Conservation (phyloP, 352 stramenopile species). For the Aphanomyces astaci region DNA sequence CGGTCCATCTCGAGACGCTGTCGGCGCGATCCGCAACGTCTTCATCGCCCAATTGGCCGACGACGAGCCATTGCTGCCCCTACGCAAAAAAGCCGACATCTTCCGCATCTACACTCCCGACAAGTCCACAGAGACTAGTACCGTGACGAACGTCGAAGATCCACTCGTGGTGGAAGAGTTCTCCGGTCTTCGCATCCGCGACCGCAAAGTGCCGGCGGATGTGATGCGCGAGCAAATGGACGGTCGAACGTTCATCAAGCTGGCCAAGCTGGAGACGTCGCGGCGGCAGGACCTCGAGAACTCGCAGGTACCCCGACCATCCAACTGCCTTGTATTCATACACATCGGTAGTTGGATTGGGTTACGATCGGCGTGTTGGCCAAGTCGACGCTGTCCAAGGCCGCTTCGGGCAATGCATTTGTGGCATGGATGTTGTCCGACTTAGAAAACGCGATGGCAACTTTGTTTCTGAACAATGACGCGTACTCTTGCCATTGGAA, state of each 20-base stretch:
- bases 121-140: background rate
- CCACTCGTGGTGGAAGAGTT: slow-evolving; percentile 32
- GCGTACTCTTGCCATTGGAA: slow-evolving; percentile 69
- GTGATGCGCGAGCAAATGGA: slow-evolving; percentile 55
- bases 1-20: background rate
- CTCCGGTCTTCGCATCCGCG: slow-evolving; percentile 48
- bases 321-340: background rate
- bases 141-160: background rate
- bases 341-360: slow-evolving; percentile 48
- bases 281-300: slow-evolving; percentile 47
- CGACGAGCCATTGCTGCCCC: background rate
- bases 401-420: slow-evolving; percentile 57
- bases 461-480: slow-evolving; percentile 65
- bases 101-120: background rate
- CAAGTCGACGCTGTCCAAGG: slow-evolving; percentile 63
- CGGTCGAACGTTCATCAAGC: slow-evolving; percentile 53
- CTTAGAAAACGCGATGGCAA: slow-evolving; percentile 52
- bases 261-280: slow-evolving; percentile 50
- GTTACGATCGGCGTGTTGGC: slow-evolving; percentile 69
- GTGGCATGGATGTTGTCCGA: slow-evolving; percentile 77
- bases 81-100: background rate
- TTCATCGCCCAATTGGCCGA: background rate
- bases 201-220: slow-evolving; percentile 39
- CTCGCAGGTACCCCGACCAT: slow-evolving; percentile 31
- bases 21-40: background rate